phyloP scores from a whole-genome alignment of 345 rosid species.

The Eucalyptus cloeziana region DNA sequence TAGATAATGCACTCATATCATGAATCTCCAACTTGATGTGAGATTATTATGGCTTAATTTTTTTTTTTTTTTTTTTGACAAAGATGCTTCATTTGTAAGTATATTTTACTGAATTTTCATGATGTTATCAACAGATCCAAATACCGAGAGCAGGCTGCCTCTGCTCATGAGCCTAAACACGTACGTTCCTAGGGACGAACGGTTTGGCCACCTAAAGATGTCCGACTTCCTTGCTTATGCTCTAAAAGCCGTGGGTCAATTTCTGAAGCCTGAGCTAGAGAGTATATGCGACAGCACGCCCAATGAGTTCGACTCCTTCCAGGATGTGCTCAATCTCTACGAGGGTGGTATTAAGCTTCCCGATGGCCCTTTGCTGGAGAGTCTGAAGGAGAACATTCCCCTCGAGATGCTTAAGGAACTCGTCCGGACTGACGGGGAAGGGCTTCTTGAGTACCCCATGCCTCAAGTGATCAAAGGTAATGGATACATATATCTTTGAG shows the following conservation, averaged over 20 bases:
- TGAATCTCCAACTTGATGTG: neutral
- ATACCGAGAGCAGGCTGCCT: slow-evolving; percentile 13
- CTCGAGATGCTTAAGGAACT: slow-evolving; percentile 22
- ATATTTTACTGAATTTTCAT: neutral
- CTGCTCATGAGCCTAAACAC: slow-evolving; percentile 13
- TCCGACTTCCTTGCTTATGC: slow-evolving; percentile 25
- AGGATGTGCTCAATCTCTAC: slow-evolving; percentile 13
- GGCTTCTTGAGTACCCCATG: slow-evolving; percentile 13
- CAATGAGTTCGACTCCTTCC: slow-evolving; percentile 25
- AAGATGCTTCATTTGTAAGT: neutral
- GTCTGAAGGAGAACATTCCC: slow-evolving; percentile 13
- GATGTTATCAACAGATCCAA: slow-evolving; percentile 9
- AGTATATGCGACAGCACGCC: slow-evolving; percentile 12
- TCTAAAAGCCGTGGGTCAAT: slow-evolving; percentile 17
- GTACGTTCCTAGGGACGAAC: slow-evolving; percentile 32
- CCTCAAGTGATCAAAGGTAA: slow-evolving; percentile 28
- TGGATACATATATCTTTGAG: neutral
- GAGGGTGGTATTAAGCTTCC: slow-evolving; percentile 22
- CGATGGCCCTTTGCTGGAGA: neutral
- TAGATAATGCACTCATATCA: neutral
- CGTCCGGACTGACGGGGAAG: slow-evolving; percentile 16
- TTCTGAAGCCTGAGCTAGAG: slow-evolving; percentile 17
- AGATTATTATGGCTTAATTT: neutral
- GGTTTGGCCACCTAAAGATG: slow-evolving; percentile 33
- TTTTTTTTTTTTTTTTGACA: neutral